phyloP scores from a whole-genome alignment of 257 asterid genomes.

The Parsonsia alboflavescens region DNA sequence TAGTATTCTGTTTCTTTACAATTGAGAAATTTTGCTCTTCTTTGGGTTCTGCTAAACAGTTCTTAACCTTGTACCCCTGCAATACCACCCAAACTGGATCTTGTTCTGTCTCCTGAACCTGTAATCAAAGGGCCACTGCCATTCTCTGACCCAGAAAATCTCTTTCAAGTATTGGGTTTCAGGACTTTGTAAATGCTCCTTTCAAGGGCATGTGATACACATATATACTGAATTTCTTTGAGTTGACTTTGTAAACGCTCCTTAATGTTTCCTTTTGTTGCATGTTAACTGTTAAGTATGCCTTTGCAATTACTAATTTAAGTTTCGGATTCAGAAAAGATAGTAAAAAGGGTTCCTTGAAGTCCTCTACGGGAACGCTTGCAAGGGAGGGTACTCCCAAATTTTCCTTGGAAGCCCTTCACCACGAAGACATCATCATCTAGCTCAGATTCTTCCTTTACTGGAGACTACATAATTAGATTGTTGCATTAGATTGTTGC shows the following conservation, averaged over 20 bases:
- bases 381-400: no score
- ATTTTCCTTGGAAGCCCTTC: background rate
- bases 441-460: background rate
- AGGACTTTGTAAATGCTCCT: background rate
- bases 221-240: background rate
- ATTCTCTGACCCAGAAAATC: no score
- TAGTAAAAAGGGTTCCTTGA: background rate
- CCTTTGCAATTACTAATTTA: background rate
- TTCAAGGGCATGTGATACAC: background rate
- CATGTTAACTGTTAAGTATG: background rate
- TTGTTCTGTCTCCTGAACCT: no score
- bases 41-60: background rate
- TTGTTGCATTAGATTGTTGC: background rate
- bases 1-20: background rate
- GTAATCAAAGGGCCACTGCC: no score
- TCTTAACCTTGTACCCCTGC: background rate
- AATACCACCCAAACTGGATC: no score
- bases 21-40: background rate
- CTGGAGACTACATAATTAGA: background rate
- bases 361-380: no score
- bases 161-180: background rate
- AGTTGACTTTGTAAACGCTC: no score
- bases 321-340: constrained; percentile 9
- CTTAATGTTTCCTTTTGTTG: background rate
- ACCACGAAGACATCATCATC: background rate